Conservation (phyloP, 805 yeast genomes). For the Yarrowia sp. region DNA sequence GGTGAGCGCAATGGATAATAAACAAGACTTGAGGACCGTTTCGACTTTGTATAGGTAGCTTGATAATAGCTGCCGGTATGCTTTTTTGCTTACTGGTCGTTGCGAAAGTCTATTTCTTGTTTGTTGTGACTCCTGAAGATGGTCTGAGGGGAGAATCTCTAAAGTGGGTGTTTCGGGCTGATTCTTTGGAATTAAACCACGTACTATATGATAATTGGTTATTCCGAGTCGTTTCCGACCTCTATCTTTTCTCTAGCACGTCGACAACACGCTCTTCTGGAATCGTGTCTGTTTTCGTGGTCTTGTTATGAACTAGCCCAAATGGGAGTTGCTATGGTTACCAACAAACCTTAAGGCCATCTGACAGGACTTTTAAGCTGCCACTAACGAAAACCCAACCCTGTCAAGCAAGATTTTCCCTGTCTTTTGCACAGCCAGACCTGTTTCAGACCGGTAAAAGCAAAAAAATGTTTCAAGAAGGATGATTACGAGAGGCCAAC, state of each 20-base stretch:
- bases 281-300: slow-evolving; percentile 22
- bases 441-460: not conserved
- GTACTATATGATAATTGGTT: no score
- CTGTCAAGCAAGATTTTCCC: no score
- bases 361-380: not conserved
- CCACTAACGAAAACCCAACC: not conserved
- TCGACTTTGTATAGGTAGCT: not conserved
- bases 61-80: not conserved
- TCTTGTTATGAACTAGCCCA: slow-evolving; percentile 9
- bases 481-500: no score
- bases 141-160: not conserved
- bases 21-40: not conserved
- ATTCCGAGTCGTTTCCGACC: not conserved
- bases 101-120: not conserved
- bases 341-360: not conserved
- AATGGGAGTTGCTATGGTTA: slow-evolving; percentile 8
- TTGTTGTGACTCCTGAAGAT: slow-evolving; percentile 15
- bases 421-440: no score
- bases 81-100: not conserved
- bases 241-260: not conserved
- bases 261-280: not conserved
- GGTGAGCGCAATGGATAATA: not conserved
- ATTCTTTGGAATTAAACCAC: not conserved
- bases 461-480: not conserved
- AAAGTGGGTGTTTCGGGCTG: not conserved